A percentile compares a stretch with the other conserved stretches of the same genome.
These are phyloP conservation scores for Raffaelea ambrosiae DNA, from an alignment of 2,329 filamentous ascomycete species.

Conservation along the genomic window DNA sequence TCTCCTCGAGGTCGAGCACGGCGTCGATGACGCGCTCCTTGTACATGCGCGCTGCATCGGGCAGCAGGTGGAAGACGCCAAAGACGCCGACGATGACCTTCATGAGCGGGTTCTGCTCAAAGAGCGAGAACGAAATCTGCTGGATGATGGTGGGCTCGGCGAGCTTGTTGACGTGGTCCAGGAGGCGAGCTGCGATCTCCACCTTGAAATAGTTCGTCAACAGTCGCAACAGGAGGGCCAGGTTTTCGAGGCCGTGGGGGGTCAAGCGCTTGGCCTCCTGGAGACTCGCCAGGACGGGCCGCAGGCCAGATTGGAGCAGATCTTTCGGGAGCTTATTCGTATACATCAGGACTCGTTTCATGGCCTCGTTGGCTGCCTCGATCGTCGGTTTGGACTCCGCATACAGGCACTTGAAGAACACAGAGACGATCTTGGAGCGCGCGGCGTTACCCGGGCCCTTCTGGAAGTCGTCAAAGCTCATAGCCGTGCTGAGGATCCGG, in stretches of 20 bases:
- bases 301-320: slow-evolving; percentile 82
- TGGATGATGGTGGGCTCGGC: slow-evolving; percentile 74
- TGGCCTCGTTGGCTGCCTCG: slow-evolving; percentile 81
- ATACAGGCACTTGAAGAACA: slow-evolving; percentile 97
- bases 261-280: slow-evolving; percentile 88
- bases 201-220: slow-evolving; percentile 99
- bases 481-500: slow-evolving; percentile 83
- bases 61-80: slow-evolving; percentile 94
- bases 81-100: slow-evolving; percentile 92
- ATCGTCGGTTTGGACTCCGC: slow-evolving; percentile 88
- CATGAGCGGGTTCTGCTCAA: slow-evolving; percentile 88
- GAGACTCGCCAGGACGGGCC: slow-evolving; percentile 92
- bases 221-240: slow-evolving; percentile 80
- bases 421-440: slow-evolving; percentile 69
- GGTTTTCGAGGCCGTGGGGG: slow-evolving; percentile 80
- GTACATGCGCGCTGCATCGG: slow-evolving; percentile 80
- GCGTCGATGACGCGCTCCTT: slow-evolving; percentile 84
- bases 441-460: slow-evolving; percentile 62
- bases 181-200: slow-evolving; percentile 84
- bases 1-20: slow-evolving; percentile 80
- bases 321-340: slow-evolving; percentile 93
- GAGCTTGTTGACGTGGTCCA: slow-evolving; percentile 89
- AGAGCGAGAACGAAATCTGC: slow-evolving; percentile 86
- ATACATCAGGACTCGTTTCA: slow-evolving; percentile 79
- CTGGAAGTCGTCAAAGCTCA: slow-evolving; percentile 85